Evolutionary conservation across 352 stramenopile species (phyloP).

Genomic region (Phytophthora capsici): DNA sequence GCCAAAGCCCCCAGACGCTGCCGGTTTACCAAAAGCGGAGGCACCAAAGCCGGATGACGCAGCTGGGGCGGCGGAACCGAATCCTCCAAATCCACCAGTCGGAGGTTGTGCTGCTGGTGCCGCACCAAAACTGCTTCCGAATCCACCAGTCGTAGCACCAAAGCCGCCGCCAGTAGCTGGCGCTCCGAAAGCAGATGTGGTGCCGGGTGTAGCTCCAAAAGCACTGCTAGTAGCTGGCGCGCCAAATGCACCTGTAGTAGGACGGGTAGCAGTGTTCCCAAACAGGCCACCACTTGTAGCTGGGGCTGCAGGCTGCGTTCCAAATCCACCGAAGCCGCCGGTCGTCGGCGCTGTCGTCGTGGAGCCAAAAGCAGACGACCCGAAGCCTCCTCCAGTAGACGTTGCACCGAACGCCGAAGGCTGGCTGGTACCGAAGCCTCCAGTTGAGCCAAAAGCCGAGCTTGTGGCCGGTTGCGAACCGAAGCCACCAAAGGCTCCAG

Average conservation of each 20-base stretch:
- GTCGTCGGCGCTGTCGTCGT: constrained; percentile 25
- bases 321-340: constrained; percentile 62
- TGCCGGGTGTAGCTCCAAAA: constrained; percentile 48
- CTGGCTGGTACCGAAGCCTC: constrained; percentile 41
- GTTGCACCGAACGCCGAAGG: constrained; percentile 47
- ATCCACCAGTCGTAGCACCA: constrained; percentile 46
- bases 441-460: constrained; percentile 51
- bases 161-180: constrained; percentile 44
- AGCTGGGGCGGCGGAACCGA: constrained; percentile 46
- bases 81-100: constrained; percentile 57
- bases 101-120: constrained; percentile 41
- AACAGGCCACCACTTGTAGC: constrained; percentile 44
- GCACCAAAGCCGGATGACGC: constrained; percentile 49
- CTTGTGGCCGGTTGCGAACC: constrained; percentile 34
- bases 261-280: constrained; percentile 34
- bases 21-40: constrained; percentile 56
- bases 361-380: constrained; percentile 43
- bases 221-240: constrained; percentile 44
- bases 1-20: constrained; percentile 41
- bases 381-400: constrained; percentile 44
- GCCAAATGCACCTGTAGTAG: constrained; percentile 40
- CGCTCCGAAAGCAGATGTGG: constrained; percentile 47
- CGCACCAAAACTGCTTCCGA: constrained; percentile 63
- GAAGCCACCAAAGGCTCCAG: constrained; percentile 56
- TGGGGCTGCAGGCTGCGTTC: constrained; percentile 42